phyloP scores from a whole-genome alignment of 805 yeast genomes.

The Tetrapisispora fleetii region DNA sequence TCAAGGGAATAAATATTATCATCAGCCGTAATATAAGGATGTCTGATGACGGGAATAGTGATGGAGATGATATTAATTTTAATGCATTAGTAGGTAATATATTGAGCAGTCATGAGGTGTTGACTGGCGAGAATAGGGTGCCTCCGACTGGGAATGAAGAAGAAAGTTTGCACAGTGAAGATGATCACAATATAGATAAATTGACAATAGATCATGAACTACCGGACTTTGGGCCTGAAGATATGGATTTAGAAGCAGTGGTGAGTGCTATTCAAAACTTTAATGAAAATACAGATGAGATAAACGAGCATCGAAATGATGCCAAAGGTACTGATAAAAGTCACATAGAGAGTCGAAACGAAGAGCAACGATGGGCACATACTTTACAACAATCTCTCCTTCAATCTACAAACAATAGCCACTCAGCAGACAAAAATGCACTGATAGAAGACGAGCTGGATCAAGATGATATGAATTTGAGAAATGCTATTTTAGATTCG shows the following conservation, averaged over 20 bases:
- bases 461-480: conserved; percentile 27
- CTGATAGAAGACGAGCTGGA: conserved; percentile 14
- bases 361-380: conserved; percentile 24
- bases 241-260: conserved; percentile 31
- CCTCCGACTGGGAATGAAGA: neutral
- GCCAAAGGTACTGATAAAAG: conserved; percentile 2
- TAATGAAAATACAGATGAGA: neutral
- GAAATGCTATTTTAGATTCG: conserved; percentile 27
- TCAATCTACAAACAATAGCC: conserved; percentile 7
- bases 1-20: neutral
- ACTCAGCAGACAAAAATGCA: conserved; percentile 3
- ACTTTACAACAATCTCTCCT: conserved; percentile 23
- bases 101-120: conserved; percentile 21
- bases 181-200: neutral
- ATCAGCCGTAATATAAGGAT: neutral
- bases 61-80: conserved; percentile 24
- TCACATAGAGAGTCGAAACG: neutral
- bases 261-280: conserved; percentile 31
- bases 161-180: neutral
- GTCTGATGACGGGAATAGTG: neutral
- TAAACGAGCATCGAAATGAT: neutral
- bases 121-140: conserved; percentile 1
- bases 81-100: conserved; percentile 27
- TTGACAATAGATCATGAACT: conserved; percentile 10
- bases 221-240: conserved; percentile 21